Evolutionary conservation across 169 alveolate species (phyloP).

Genomic region (Eimeria necatrix): DNA sequence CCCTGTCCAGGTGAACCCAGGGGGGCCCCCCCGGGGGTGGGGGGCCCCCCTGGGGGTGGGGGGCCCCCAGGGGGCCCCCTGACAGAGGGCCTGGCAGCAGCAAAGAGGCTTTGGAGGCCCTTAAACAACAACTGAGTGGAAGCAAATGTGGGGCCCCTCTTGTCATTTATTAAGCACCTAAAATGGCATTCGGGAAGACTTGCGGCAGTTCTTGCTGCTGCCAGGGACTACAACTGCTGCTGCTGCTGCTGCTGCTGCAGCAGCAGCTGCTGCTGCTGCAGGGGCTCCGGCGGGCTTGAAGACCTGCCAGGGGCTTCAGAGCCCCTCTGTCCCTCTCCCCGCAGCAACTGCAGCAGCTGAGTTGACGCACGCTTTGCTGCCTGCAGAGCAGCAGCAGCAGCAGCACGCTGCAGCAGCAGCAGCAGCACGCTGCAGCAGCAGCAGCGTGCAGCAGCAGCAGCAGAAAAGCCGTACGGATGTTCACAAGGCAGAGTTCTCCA

Average conservation of each 20-base stretch:
- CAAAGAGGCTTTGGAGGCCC: no score
- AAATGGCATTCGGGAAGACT: no score
- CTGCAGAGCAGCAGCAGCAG: neutral
- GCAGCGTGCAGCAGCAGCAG: constrained; percentile 20
- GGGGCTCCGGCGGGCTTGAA: neutral
- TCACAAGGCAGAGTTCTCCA: constrained; percentile 30
- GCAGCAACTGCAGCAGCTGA: neutral
- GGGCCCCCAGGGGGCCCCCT: neutral
- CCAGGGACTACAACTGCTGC: neutral
- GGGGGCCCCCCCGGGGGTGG: no score
- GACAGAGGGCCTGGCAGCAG: no score
- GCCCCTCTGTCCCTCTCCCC: constrained; percentile 13
- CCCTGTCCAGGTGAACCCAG: no score
- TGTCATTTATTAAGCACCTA: no score
- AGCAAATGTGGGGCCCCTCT: no score
- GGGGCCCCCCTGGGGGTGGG: no score
- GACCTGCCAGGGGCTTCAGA: neutral
- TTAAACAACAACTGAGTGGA: no score
- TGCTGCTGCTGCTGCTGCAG: constrained; percentile 59
- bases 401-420: no score
- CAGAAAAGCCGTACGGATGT: no score
- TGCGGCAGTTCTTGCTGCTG: constrained; percentile 17
- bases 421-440: no score
- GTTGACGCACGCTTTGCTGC: neutral
- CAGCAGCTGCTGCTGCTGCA: constrained; percentile 39